phyloP scores from a whole-genome alignment of 495 filamentous ascomycete species.

The Tuber brumale region DNA sequence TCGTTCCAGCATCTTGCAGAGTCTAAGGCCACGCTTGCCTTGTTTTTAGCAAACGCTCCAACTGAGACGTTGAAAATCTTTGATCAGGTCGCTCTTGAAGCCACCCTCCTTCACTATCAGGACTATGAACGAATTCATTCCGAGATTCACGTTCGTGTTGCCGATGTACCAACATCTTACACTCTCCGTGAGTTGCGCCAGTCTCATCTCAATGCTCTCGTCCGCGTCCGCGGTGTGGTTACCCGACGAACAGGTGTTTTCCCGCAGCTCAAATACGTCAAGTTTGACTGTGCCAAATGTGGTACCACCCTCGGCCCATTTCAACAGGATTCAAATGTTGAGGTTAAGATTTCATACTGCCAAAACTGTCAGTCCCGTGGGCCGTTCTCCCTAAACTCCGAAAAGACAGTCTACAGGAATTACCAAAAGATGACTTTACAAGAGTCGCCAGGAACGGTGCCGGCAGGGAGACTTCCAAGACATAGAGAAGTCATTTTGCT shows the following conservation, averaged over 20 bases:
- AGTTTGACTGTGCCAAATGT: conserved; percentile 94
- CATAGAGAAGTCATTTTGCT: conserved; percentile 93
- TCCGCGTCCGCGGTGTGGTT: conserved; percentile 90
- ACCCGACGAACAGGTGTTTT: conserved; percentile 96
- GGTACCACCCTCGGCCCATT: conserved; percentile 87
- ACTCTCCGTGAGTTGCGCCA: conserved; percentile 96
- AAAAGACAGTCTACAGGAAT: conserved; percentile 98
- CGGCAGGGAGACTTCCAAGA: conserved; percentile 88
- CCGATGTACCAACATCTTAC: conserved; percentile 86
- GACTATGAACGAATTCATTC: conserved; percentile 96
- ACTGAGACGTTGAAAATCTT: conserved; percentile 91
- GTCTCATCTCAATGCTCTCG: conserved; percentile 91
- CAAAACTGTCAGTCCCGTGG: conserved; percentile 95
- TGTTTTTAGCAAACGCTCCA: conserved; percentile 94
- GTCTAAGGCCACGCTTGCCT: conserved; percentile 91
- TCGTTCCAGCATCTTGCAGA: conserved; percentile 86
- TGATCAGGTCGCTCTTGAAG: conserved; percentile 93
- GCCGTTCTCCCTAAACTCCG: conserved; percentile 91
- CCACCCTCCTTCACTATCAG: conserved; percentile 88
- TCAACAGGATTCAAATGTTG: conserved; percentile 90
- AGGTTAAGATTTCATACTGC: conserved; percentile 94
- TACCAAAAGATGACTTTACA: conserved; percentile 98
- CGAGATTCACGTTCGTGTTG: conserved; percentile 96
- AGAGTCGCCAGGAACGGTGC: conserved; percentile 95
- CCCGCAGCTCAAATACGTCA: conserved; percentile 95